A percentile compares a stretch with the other conserved stretches of the same genome.
Conservation (phyloP, 2,329 filamentous ascomycete species). For the Penicillium sp. region DNA sequence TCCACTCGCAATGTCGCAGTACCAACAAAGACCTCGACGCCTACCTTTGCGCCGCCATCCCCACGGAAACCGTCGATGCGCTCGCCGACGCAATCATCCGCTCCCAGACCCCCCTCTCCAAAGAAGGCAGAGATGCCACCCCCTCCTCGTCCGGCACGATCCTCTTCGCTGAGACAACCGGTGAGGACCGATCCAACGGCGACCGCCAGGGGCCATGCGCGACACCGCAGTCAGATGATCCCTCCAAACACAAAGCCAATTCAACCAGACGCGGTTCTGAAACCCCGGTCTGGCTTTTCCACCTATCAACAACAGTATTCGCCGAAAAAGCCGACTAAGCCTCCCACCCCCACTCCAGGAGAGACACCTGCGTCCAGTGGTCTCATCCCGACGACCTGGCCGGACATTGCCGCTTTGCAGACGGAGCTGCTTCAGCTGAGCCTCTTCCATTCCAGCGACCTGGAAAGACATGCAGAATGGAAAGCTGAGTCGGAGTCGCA, state of each 20-base stretch:
- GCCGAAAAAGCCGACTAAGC: constrained; percentile 38
- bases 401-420: constrained; percentile 39
- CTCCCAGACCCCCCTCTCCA: constrained; percentile 20
- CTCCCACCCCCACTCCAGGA: constrained; percentile 20
- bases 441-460: constrained; percentile 36
- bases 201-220: constrained; percentile 27
- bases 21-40: constrained; percentile 20
- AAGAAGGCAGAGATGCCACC: constrained; percentile 37
- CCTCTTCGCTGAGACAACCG: constrained; percentile 41
- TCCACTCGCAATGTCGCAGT: constrained; percentile 16
- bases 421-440: constrained; percentile 47
- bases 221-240: constrained; percentile 39
- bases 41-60: constrained; percentile 21
- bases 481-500: constrained; percentile 29
- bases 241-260: constrained; percentile 17
- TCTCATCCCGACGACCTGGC: constrained; percentile 31
- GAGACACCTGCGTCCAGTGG: constrained; percentile 12
- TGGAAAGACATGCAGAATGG: constrained; percentile 33
- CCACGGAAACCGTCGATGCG: constrained; percentile 23
- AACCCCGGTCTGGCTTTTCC: constrained; percentile 32
- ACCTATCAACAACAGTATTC: constrained; percentile 42
- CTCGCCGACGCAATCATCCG: constrained; percentile 12
- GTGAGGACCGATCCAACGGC: constrained; percentile 15
- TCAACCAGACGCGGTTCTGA: constrained; percentile 16
- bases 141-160: constrained; percentile 35